These are phyloP conservation scores for Parvularia atlantis DNA, from an alignment of 78 protist species.

Conservation along the genomic window DNA sequence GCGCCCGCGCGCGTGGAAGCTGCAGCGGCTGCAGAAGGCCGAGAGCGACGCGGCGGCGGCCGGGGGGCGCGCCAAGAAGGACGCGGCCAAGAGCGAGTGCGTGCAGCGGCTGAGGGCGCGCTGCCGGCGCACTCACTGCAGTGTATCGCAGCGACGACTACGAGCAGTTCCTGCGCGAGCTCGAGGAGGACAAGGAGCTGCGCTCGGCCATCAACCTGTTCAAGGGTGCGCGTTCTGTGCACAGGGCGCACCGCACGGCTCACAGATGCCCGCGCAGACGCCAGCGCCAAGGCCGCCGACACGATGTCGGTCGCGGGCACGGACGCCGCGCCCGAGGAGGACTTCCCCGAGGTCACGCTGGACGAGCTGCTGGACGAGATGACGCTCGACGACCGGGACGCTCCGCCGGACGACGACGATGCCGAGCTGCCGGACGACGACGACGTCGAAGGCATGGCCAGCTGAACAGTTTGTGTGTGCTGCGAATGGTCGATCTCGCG, in stretches of 20 bases:
- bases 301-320: background rate
- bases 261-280: background rate
- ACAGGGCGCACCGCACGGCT: background rate
- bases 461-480: too few relatives aligned
- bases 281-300: background rate
- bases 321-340: conserved; percentile 15
- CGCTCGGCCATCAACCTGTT: conserved; percentile 37
- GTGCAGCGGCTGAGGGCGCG: background rate
- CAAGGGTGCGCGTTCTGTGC: conserved; percentile 2
- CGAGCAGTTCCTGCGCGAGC: conserved; percentile 65
- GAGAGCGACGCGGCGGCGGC: conserved; percentile 12
- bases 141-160: conserved; percentile 7
- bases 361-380: conserved; percentile 21
- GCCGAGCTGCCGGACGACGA: too few relatives aligned
- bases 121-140: background rate
- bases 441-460: too few relatives aligned
- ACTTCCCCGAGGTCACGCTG: conserved; percentile 19
- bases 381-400: background rate
- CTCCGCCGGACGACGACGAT: background rate
- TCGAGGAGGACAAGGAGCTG: conserved; percentile 71
- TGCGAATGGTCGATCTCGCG: too few relatives aligned
- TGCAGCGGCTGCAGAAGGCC: conserved; percentile 3
- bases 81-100: background rate
- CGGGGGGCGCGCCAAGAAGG: background rate
- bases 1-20: conserved; percentile 21